Base-by-base conservation (phyloP, 1,284 basidiomycete genomes). In the Ganoderma multipileum region DNA sequence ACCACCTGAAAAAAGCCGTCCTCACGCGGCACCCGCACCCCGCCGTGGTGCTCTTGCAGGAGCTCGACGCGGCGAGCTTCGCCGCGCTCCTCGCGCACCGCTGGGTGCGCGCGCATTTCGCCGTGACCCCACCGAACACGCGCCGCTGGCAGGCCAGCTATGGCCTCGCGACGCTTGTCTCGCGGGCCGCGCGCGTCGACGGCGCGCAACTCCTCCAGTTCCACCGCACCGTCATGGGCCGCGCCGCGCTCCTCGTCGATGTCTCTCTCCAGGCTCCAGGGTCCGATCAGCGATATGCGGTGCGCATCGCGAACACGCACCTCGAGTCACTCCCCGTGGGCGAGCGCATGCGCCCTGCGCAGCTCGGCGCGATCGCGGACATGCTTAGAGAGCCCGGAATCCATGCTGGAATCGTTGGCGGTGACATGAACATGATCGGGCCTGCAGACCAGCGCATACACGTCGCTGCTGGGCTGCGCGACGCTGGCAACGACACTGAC, bases 231-330 rank as follows among this genome's bases (percentile, higher is more conserved):
- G 64, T 57, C 6, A 87, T 86, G 86, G 73, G 78, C 16, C 83
- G 91, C 57, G 83, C 83, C 63, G 90, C 85, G 61, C 69, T 92
- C 62, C 80, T 88, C 39, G 86, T 88, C 65, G 89, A 91, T 75
- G 70, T 91, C 59, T 82, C 82, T 70, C 72, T 91, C 38, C 78
- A 79, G 44, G 76, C 83, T 30, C 82, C 83, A 1, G 52, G 28
- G 41, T 52, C 30, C 3, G 20, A 38, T 6, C 16, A 61, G 7
- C 11, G 42, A 0, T 63, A 68, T 36, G 80, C 83, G 38, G 65
- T 92, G 70, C 83, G 90, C 38, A 78, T 93, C 55, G 85, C 86
- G 23, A 93, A 92, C 76, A 91, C 90, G 26, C 91, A 93, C 74
- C 81, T 93, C 62, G 91, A 93, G 79, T 90, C 89, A 26, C 74